Percentiles rank a stretch among this genome's conserved stretches.
These are phyloP conservation scores for Populus simonii DNA, from an alignment of 345 rosid genomes.

Conservation along the genomic window DNA sequence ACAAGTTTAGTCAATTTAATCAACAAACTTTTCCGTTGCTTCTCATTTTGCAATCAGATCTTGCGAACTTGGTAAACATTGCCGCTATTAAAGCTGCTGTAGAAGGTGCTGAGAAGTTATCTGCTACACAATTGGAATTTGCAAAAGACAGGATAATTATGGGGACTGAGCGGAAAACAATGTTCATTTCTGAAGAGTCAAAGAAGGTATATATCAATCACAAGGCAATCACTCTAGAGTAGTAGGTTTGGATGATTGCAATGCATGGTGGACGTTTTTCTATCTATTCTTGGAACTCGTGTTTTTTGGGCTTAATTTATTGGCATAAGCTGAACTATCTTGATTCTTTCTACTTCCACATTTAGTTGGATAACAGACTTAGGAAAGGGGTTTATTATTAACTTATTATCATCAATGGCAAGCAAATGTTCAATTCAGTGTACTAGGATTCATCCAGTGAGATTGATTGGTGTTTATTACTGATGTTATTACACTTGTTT, in stretches of 20 bases:
- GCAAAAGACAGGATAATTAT: slow-evolving; percentile 92
- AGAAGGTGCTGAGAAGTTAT: slow-evolving; percentile 83
- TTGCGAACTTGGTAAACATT: slow-evolving; percentile 90
- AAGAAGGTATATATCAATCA: slow-evolving; percentile 63
- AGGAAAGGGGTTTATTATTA: not conserved
- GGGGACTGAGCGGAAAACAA: slow-evolving; percentile 97
- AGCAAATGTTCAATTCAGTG: not conserved
- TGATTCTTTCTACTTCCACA: not conserved
- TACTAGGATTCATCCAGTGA: not conserved
- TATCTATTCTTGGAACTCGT: not conserved
- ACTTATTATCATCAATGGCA: not conserved
- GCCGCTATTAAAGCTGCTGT: slow-evolving; percentile 99
- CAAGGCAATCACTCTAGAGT: not conserved
- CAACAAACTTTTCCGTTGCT: slow-evolving; percentile 2
- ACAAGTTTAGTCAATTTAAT: not conserved
- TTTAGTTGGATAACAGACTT: not conserved
- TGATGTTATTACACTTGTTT: slow-evolving; percentile 10
- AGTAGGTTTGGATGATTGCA: not conserved
- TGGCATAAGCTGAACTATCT: slow-evolving; percentile 1
- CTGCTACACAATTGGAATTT: slow-evolving; percentile 72
- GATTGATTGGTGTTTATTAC: slow-evolving; percentile 7
- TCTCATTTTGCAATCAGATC: slow-evolving; percentile 50
- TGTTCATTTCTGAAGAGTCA: slow-evolving; percentile 94
- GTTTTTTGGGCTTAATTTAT: not conserved
- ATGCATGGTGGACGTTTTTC: not conserved